phyloP scores from a whole-genome alignment of 345 rosid species.

The Lepidium africanum region DNA sequence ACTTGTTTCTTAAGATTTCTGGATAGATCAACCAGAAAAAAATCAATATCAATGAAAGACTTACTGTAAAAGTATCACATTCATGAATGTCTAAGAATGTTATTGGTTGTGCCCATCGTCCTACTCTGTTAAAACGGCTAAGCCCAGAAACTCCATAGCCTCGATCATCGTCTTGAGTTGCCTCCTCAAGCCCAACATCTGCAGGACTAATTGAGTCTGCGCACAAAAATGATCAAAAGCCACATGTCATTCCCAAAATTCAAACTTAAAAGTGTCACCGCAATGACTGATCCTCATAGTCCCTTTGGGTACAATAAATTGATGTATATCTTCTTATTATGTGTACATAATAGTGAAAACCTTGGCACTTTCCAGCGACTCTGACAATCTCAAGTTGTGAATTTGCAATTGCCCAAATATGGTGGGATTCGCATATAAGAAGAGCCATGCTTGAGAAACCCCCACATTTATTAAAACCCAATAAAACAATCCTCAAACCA shows the following conservation, averaged over 20 bases:
- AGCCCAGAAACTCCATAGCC: conserved; percentile 73
- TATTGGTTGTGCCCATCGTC: conserved; percentile 88
- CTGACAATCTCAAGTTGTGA: neutral
- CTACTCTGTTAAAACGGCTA: conserved; percentile 39
- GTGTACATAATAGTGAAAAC: neutral
- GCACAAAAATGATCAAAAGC: conserved; percentile 2
- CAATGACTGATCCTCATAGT: neutral
- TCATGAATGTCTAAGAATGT: conserved; percentile 71
- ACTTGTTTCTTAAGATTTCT: neutral
- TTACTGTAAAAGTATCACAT: conserved; percentile 65
- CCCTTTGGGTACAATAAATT: neutral
- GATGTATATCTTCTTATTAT: neutral
- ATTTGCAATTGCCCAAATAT: neutral
- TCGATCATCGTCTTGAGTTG: conserved; percentile 66
- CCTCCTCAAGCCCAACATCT: conserved; percentile 77
- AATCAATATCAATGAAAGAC: neutral
- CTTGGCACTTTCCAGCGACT: neutral
- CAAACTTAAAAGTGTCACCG: too few species aligned
- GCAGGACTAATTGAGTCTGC: conserved; percentile 69
- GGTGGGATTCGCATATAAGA: neutral
- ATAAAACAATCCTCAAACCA: conserved; percentile 11
- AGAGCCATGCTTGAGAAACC: neutral
- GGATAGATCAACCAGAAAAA: neutral
- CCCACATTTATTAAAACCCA: conserved; percentile 17
- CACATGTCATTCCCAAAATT: neutral